Evolutionary conservation across 192 early-diverging fungal species (phyloP).

Genomic region (Mortierella claussenii): DNA sequence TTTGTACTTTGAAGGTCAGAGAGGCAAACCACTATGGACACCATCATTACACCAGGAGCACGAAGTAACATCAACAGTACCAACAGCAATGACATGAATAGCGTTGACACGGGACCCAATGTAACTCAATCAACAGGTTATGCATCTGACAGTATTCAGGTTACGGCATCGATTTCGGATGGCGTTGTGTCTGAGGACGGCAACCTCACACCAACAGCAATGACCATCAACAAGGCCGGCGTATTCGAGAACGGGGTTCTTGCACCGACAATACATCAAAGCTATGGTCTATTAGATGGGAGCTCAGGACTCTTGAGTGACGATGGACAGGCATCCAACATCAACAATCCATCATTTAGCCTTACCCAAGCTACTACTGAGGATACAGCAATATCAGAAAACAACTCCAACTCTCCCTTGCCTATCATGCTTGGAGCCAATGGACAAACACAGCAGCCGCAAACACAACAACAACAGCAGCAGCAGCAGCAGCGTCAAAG

Average conservation of each 20-base stretch:
- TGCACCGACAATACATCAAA: conserved; percentile 8
- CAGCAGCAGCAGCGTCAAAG: conserved; percentile 35
- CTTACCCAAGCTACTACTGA: neutral
- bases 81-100: neutral
- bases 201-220: conserved; percentile 24
- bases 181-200: conserved; percentile 26
- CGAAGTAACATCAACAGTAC: neutral
- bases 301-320: no score
- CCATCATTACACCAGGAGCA: conserved; percentile 7
- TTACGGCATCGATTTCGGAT: conserved; percentile 18
- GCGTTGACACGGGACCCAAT: neutral
- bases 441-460: neutral
- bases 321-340: neutral
- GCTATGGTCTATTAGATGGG: no score
- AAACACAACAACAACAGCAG: conserved; percentile 20
- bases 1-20: neutral
- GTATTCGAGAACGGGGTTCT: conserved; percentile 31
- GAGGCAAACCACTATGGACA: neutral
- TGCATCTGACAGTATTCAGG: conserved; percentile 14
- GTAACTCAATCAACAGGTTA: neutral
- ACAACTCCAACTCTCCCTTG: conserved; percentile 14
- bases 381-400: neutral
- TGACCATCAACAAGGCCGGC: conserved; percentile 9
- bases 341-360: neutral
- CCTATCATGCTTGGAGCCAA: neutral